Base-by-base conservation (phyloP, 1,139 yeast genomes). In the Tardiomyces depauwii region DNA sequence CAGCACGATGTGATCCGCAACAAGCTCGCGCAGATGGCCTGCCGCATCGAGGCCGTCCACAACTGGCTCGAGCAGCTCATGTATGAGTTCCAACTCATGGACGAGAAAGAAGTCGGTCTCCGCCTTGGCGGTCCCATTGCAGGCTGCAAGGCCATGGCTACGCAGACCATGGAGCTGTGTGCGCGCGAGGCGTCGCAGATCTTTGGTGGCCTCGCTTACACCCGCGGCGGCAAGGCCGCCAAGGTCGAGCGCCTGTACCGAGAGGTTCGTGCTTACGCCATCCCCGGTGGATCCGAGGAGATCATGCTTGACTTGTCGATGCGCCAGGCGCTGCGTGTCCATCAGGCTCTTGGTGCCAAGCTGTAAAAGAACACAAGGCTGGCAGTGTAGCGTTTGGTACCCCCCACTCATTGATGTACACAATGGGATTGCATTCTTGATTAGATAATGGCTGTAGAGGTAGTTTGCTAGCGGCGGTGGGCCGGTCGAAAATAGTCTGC, bases 241-340 rank as follows among this genome's bases (percentile, higher is more conserved):
- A 65, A 64, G 46, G 70, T 68, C 30, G 73, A 68, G 57, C 62
- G 73, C 14, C 53, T 69, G 41, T 68, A 66, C 60, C 57, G 73
- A 39, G 73, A 69, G 49, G 71, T 67, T 14, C 61, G 72, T 18
- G 73, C 72, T 9, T 67, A 60, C 51, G 70, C 72, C 32, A 68
- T 68, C 45, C 73, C 73, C 13, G 73, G 73, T 40, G 73, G 73
- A 9, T 67, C 72, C 19, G 71, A 68, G 50, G 73, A 69, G 51
- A 69, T 68, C 48, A 68, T 68, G 73, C 58, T 67, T 39, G 73
- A 68, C 45, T 55, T 69, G 47, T 61, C 68, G 18, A 65, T 69
- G 46, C 56, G 73, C 36, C 72, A 68, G 54, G 54, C 66, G 38
- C 57, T 68, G 48, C 60, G 64, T 52, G 67, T 68, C 18, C 65